Percentiles rank a stretch among this genome's conserved stretches.
Evolutionary conservation across 495 filamentous ascomycete species (phyloP).

Genomic region (Penicillium soppii): DNA sequence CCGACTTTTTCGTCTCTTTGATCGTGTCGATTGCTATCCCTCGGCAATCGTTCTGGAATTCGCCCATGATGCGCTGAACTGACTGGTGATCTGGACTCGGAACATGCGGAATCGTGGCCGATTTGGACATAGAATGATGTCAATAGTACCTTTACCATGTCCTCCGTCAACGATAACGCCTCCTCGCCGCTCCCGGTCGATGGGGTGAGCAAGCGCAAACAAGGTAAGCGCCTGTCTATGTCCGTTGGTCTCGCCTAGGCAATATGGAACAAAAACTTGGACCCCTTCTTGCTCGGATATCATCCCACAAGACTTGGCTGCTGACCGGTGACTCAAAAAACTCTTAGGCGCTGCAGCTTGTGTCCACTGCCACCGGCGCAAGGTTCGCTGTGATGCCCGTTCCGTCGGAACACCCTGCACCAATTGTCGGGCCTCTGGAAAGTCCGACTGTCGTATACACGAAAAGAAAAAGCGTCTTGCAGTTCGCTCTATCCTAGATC

Average conservation of each 20-base stretch:
- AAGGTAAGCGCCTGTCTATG: constrained; percentile 22
- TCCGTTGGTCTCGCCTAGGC: neutral
- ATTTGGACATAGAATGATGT: constrained; percentile 28
- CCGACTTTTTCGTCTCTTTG: constrained; percentile 27
- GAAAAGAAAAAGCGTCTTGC: constrained; percentile 50
- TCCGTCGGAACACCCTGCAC: constrained; percentile 45
- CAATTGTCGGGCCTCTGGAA: constrained; percentile 47
- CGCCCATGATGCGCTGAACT: constrained; percentile 24
- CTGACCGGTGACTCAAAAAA: constrained; percentile 22
- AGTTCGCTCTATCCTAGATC: constrained; percentile 47
- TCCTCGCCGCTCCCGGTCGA: constrained; percentile 29
- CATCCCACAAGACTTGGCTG: neutral
- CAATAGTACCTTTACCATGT: constrained; percentile 33
- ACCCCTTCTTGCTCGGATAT: neutral
- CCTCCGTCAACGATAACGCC: constrained; percentile 32
- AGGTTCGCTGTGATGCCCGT: constrained; percentile 50
- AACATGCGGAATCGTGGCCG: constrained; percentile 25
- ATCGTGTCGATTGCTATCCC: constrained; percentile 12
- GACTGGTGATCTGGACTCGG: constrained; percentile 6
- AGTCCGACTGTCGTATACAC: constrained; percentile 47
- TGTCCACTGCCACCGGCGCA: constrained; percentile 49
- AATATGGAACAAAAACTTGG: neutral
- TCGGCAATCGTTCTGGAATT: constrained; percentile 17
- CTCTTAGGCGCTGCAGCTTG: constrained; percentile 43
- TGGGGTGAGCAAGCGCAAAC: constrained; percentile 37